These are phyloP conservation scores for Avena sativa DNA, from an alignment of 176 grass and related monocot species.

Conservation along the genomic window DNA sequence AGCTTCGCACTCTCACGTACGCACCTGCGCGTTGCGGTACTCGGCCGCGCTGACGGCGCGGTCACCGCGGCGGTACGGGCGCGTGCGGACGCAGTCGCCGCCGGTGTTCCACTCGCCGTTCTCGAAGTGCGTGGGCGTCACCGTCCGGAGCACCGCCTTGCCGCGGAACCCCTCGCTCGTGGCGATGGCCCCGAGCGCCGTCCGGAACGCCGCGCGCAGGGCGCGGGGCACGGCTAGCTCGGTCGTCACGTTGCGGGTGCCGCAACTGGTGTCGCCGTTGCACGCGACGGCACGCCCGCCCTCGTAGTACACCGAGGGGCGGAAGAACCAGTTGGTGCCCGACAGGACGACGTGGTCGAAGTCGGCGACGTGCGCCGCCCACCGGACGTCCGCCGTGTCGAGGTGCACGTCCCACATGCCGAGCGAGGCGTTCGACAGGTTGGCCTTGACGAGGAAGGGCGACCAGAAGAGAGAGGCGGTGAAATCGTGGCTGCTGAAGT, in stretches of 20 bases:
- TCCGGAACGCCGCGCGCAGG: conserved; percentile 52
- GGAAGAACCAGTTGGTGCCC: conserved; percentile 68
- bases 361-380: conserved; percentile 47
- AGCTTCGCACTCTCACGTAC: not conserved
- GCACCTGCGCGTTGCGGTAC: conserved; percentile 51
- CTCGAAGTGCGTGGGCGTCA: conserved; percentile 74
- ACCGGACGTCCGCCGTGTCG: conserved; percentile 56
- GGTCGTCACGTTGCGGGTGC: conserved; percentile 27
- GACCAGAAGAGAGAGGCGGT: conserved; percentile 69
- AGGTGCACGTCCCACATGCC: conserved; percentile 66
- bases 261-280: conserved; percentile 32
- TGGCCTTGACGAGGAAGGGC: conserved; percentile 58
- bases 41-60: conserved; percentile 48
- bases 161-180: conserved; percentile 36
- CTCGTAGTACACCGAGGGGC: conserved; percentile 54
- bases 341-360: conserved; percentile 65
- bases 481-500: conserved; percentile 48
- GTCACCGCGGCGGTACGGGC: conserved; percentile 46
- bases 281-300: conserved; percentile 33
- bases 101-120: conserved; percentile 73
- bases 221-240: conserved; percentile 51
- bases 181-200: conserved; percentile 35
- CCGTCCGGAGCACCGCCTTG: conserved; percentile 49
- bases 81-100: conserved; percentile 60
- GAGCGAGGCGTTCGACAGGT: conserved; percentile 51